Conservation (phyloP, 495 filamentous ascomycete genomes). For the Saxophila tyrrhenica region DNA sequence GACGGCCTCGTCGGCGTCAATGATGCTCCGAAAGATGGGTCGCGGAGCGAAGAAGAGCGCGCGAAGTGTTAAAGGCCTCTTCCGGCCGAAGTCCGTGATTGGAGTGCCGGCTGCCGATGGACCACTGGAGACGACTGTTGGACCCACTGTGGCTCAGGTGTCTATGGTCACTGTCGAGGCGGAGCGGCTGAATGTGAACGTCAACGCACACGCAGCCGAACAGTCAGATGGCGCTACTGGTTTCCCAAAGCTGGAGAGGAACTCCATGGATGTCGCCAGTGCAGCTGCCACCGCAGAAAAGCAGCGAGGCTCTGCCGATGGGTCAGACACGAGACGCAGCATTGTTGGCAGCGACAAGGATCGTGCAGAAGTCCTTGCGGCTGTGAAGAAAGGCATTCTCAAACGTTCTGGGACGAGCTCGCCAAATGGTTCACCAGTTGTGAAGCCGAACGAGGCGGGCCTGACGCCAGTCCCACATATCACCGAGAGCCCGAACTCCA, state of each 20-base stretch:
- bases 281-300: slow-evolving; percentile 22
- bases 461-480: slow-evolving; percentile 45
- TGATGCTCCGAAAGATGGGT: slow-evolving; percentile 99
- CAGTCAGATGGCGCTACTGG: slow-evolving; percentile 65
- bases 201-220: slow-evolving; percentile 59
- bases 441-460: slow-evolving; percentile 41
- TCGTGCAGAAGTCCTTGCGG: slow-evolving; percentile 78
- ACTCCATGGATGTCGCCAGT: slow-evolving; percentile 53
- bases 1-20: slow-evolving; percentile 91
- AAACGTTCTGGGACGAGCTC: slow-evolving; percentile 63
- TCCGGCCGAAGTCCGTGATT: slow-evolving; percentile 84
- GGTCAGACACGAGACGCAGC: slow-evolving; percentile 58
- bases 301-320: slow-evolving; percentile 40
- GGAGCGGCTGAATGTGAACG: slow-evolving; percentile 69
- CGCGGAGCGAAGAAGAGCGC: slow-evolving; percentile 89
- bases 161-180: slow-evolving; percentile 95
- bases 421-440: slow-evolving; percentile 56
- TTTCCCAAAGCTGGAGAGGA: slow-evolving; percentile 77
- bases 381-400: slow-evolving; percentile 85
- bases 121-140: slow-evolving; percentile 34
- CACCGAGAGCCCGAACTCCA: slow-evolving; percentile 70
- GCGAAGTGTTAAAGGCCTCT: slow-evolving; percentile 83
- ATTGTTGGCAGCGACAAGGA: slow-evolving; percentile 86
- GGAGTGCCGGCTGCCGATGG: slow-evolving; percentile 61
- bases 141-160: slow-evolving; percentile 63